Evolutionary conservation across 768 basidiomycete species (phyloP).

Genomic region (Pleurotus tuoliensis): DNA sequence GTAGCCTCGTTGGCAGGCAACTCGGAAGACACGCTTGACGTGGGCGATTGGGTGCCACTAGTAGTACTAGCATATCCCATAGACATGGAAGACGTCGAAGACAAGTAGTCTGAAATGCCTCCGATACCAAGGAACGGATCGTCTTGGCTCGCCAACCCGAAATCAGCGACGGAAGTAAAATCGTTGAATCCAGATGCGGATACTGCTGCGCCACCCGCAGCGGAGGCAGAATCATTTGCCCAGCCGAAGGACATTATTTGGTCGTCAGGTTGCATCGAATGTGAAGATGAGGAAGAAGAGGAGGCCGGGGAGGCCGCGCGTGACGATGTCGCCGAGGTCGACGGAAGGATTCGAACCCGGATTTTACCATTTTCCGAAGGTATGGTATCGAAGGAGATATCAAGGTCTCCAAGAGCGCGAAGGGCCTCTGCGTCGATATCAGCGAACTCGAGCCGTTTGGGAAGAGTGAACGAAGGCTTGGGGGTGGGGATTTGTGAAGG

Average conservation of each 20-base stretch:
- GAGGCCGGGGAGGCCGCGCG: slow-evolving; percentile 32
- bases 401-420: slow-evolving; percentile 51
- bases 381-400: slow-evolving; percentile 70
- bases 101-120: slow-evolving; percentile 32
- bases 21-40: slow-evolving; percentile 32
- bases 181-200: slow-evolving; percentile 18
- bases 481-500: slow-evolving; percentile 16
- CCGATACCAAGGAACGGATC: slow-evolving; percentile 63
- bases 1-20: slow-evolving; percentile 25
- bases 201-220: background rate
- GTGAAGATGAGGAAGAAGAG: background rate
- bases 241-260: background rate
- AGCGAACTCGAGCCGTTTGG: slow-evolving; percentile 53
- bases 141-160: slow-evolving; percentile 23
- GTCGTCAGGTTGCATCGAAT: slow-evolving; percentile 12
- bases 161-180: slow-evolving; percentile 19
- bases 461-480: slow-evolving; percentile 26
- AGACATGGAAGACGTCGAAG: slow-evolving; percentile 31
- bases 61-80: slow-evolving; percentile 21
- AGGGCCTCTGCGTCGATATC: slow-evolving; percentile 45
- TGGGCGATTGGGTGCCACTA: slow-evolving; percentile 21
- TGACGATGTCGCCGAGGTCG: slow-evolving; percentile 38
- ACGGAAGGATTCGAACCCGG: slow-evolving; percentile 67
- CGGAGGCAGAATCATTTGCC: background rate
- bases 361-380: slow-evolving; percentile 66